A percentile compares a stretch with the other conserved stretches of the same genome.
Evolutionary conservation across 2,329 filamentous ascomycete species (phyloP).

Genomic region (Catunica adiposa): DNA sequence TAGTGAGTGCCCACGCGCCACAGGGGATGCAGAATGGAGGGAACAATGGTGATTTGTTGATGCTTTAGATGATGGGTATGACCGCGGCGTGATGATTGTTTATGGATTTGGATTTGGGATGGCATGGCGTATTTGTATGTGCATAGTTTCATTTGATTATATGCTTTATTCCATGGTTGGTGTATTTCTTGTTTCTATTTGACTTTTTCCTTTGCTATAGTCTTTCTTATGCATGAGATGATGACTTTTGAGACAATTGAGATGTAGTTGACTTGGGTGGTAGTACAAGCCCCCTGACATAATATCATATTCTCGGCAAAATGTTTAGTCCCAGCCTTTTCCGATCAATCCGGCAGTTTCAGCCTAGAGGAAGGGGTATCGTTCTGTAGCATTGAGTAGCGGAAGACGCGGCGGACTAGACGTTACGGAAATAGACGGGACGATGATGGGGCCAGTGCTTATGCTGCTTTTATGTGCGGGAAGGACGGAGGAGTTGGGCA

Average conservation of each 20-base stretch:
- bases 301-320: too few species aligned
- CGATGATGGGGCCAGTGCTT: not conserved
- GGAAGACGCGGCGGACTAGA: not conserved
- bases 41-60: slow-evolving; percentile 55
- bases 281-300: too few species aligned
- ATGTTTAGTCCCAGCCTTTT: too few species aligned
- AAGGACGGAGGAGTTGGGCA: not conserved
- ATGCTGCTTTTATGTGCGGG: not conserved
- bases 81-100: not conserved
- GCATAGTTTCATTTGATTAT: not conserved
- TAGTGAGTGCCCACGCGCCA: slow-evolving; percentile 69
- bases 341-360: too few species aligned
- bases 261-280: not conserved
- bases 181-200: too few species aligned
- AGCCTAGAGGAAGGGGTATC: not conserved
- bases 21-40: slow-evolving; percentile 50
- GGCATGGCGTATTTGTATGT: not conserved
- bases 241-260: not conserved
- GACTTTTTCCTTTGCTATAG: too few species aligned
- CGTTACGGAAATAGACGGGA: not conserved
- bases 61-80: slow-evolving; percentile 30
- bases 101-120: not conserved
- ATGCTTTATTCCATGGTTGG: not conserved
- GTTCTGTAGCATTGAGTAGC: not conserved
- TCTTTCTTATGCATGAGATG: not conserved